Conservation (phyloP, 2,329 filamentous ascomycete genomes). For the Xenosphaeropsis pyriputrescens region DNA sequence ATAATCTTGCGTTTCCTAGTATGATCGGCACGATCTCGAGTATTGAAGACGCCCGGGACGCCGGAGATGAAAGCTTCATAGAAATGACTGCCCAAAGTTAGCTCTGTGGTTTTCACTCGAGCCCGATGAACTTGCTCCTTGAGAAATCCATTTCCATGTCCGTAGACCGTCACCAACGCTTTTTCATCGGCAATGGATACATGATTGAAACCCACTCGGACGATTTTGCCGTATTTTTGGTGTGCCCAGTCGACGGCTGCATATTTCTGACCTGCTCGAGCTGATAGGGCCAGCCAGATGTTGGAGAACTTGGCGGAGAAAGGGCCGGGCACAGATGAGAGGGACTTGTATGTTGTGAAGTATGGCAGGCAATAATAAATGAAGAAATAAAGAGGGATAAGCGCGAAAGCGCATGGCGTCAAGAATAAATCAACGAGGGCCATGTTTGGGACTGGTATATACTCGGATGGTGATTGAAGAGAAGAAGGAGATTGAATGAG, state of each 20-base stretch:
- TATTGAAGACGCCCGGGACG: constrained; percentile 77
- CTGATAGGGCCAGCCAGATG: constrained; percentile 60
- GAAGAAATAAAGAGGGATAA: constrained; percentile 22
- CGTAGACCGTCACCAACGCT: constrained; percentile 61
- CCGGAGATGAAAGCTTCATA: constrained; percentile 90
- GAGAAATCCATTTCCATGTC: constrained; percentile 57
- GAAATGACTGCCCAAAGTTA: constrained; percentile 44
- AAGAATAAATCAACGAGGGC: constrained; percentile 21
- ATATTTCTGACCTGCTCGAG: constrained; percentile 51
- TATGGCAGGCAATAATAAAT: constrained; percentile 19
- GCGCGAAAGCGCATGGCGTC: constrained; percentile 31
- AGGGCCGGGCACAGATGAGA: constrained; percentile 30
- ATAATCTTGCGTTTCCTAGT: constrained; percentile 81
- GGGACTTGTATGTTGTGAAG: constrained; percentile 13
- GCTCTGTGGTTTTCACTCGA: no score
- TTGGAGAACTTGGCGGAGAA: constrained; percentile 53
- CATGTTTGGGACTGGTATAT: constrained; percentile 7
- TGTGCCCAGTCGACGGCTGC: constrained; percentile 54
- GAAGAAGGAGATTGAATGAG: no score
- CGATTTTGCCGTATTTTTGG: constrained; percentile 51
- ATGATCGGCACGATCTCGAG: constrained; percentile 67
- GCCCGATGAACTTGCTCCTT: constrained; percentile 27
- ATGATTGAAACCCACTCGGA: constrained; percentile 70
- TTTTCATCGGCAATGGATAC: constrained; percentile 62
- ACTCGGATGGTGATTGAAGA: no score